Conservation (phyloP, 2,329 filamentous ascomycete species). For the Phialocephala subalpina region DNA sequence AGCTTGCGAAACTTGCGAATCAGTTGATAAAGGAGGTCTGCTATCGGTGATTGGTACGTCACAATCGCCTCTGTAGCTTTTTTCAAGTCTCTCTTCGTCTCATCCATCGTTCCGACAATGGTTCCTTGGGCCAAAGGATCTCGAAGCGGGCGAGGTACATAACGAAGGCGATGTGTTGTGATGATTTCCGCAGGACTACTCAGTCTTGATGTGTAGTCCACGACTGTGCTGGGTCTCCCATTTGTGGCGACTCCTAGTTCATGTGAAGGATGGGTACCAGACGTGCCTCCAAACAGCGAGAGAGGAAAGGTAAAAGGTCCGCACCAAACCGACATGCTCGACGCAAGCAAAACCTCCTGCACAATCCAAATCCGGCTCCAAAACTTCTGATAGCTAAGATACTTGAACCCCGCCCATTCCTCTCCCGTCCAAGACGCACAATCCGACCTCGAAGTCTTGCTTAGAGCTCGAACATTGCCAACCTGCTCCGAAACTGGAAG, state of each 20-base stretch:
- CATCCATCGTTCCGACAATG: not conserved
- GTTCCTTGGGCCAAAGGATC: constrained; percentile 15
- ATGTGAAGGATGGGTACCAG: not conserved
- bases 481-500: not conserved
- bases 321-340: constrained; percentile 4
- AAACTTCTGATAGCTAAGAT: not conserved
- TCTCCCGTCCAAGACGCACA: not conserved
- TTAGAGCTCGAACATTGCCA: not conserved
- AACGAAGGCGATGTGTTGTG: constrained; percentile 7
- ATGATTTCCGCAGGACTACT: not conserved
- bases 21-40: constrained; percentile 8
- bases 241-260: not conserved
- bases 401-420: not conserved
- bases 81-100: not conserved
- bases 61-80: not conserved
- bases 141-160: constrained; percentile 1
- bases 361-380: constrained; percentile 7
- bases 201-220: not conserved
- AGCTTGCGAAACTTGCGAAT: constrained; percentile 22
- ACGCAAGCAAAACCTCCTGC: not conserved
- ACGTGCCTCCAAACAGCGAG: constrained; percentile 10
- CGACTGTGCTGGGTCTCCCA: not conserved
- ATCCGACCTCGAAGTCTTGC: not conserved
- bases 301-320: not conserved
- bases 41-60: not conserved